These are phyloP conservation scores for Turritis glabra DNA, from an alignment of 345 rosid genomes.

Conservation along the genomic window DNA sequence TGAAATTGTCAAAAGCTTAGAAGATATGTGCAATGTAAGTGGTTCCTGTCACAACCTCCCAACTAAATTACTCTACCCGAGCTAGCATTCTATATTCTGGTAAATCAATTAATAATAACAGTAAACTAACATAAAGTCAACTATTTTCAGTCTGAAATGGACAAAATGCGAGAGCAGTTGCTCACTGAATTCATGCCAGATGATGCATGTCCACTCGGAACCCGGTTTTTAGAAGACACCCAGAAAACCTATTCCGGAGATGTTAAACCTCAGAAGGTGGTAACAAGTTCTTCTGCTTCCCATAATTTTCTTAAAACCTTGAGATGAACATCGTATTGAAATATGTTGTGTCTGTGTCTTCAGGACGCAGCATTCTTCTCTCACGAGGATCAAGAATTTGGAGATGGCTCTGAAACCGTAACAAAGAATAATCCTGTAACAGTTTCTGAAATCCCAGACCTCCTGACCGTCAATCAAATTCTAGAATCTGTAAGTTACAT, in stretches of 20 bases:
- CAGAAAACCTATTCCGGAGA: conserved; percentile 40
- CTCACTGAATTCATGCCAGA: conserved; percentile 79
- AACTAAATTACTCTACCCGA: not conserved
- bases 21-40: conserved; percentile 58
- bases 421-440: conserved; percentile 40
- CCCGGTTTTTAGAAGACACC: conserved; percentile 54
- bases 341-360: conserved; percentile 9
- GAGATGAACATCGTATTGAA: conserved; percentile 15
- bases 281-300: conserved; percentile 28
- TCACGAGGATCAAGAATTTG: conserved; percentile 59
- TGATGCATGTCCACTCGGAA: conserved; percentile 79
- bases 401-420: conserved; percentile 50
- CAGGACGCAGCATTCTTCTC: conserved; percentile 47
- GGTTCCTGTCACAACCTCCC: conserved; percentile 23
- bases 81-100: conserved; percentile 5
- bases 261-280: conserved; percentile 45
- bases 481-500: conserved; percentile 69
- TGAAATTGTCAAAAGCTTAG: conserved; percentile 73
- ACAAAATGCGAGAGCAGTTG: conserved; percentile 56
- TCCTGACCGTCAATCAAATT: conserved; percentile 72
- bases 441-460: conserved; percentile 42
- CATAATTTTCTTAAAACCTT: conserved; percentile 16
- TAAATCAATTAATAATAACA: not conserved
- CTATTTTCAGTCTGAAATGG: conserved; percentile 60
- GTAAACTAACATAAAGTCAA: conserved; percentile 22